A percentile compares a stretch with the other conserved stretches of the same genome.
phyloP scores from a whole-genome alignment of 1,284 basidiomycete species.

The Apiotrichum veenhuisii region DNA sequence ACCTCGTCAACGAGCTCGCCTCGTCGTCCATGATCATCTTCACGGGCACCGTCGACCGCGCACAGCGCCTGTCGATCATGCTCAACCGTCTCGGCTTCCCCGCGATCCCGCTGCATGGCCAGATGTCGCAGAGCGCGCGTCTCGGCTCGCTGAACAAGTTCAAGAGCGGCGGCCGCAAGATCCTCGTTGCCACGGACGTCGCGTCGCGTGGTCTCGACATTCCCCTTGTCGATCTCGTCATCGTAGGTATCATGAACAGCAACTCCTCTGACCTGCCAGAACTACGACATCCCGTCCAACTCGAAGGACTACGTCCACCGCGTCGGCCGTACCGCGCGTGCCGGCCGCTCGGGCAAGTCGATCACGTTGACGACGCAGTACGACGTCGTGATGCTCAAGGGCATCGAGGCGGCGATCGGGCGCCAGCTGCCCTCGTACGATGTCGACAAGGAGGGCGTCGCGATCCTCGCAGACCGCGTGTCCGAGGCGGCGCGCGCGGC shows the following conservation, averaged over 20 bases:
- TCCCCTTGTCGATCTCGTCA: conserved; percentile 90
- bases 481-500: conserved; percentile 83
- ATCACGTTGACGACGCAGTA: conserved; percentile 98
- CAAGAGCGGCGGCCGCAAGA: conserved; percentile 85
- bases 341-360: conserved; percentile 89
- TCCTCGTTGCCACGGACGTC: conserved; percentile 94
- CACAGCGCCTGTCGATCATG: conserved; percentile 83
- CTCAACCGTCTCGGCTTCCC: conserved; percentile 88
- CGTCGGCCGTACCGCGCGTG: conserved; percentile 94
- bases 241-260: conserved; percentile 51
- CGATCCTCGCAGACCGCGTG: conserved; percentile 81
- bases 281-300: conserved; percentile 96
- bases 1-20: conserved; percentile 82
- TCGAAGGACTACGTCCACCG: conserved; percentile 99
- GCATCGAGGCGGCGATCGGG: conserved; percentile 86
- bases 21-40: conserved; percentile 96
- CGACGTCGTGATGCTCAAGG: conserved; percentile 92
- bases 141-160: conserved; percentile 95
- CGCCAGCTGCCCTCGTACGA: conserved; percentile 92
- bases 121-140: conserved; percentile 88
- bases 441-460: conserved; percentile 85
- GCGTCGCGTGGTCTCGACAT: conserved; percentile 97
- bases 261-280: conserved; percentile 46
- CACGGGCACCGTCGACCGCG: conserved; percentile 91
- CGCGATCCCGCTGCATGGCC: conserved; percentile 93